Conservation (phyloP, 176 grass and related monocot species). For the Hordeum vulgare region MorexV3_pseudomolecules_assembly NC_058519.1:559019681-559020180, state of each 20-base stretch:
- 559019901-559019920: background rate
- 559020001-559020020: constrained; percentile 29
- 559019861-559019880: background rate
- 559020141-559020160: constrained; percentile 29
- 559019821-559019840: background rate
- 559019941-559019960: background rate
- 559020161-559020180: constrained; percentile 37
- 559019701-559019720: background rate
- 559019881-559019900: background rate
- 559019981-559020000: constrained; percentile 10
- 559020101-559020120: constrained; percentile 21
- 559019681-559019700: background rate
- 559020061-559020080: background rate
- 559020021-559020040: constrained; percentile 24
- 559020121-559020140: background rate
- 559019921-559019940: constrained; percentile 11
- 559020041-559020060: background rate
- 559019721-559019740: background rate
- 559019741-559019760: too few relatives aligned
- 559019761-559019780: too few relatives aligned
- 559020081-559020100: constrained; percentile 21
- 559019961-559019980: background rate
- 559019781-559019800: background rate
- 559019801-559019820: background rate
- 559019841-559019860: background rate